These are phyloP conservation scores for Jackrogersella multiformis DNA, from an alignment of 495 filamentous ascomycete species.

Conservation along the genomic window DNA sequence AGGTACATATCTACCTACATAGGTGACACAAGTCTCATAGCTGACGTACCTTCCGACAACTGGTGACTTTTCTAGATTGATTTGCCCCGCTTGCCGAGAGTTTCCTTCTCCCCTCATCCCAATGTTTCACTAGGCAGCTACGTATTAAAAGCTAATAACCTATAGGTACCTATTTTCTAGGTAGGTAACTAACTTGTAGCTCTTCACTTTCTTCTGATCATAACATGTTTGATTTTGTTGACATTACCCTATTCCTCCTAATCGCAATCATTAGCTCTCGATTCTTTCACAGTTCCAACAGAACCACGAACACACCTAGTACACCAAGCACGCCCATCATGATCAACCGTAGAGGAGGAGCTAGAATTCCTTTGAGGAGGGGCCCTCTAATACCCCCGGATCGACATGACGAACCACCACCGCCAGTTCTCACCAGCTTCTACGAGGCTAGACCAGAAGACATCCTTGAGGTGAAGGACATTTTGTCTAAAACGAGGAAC, in stretches of 20 bases:
- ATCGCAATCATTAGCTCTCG: neutral
- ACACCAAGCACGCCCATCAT: conserved; percentile 15
- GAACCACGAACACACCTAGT: neutral
- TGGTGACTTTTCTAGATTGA: neutral
- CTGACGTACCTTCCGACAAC: neutral
- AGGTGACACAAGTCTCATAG: neutral
- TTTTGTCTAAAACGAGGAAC: conserved; percentile 49
- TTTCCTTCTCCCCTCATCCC: too few species aligned
- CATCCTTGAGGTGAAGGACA: conserved; percentile 56
- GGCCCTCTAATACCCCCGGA: conserved; percentile 7
- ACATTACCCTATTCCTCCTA: conserved; percentile 10
- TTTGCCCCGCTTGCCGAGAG: too few species aligned
- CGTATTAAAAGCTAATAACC: too few species aligned
- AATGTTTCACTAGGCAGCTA: too few species aligned
- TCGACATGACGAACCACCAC: conserved; percentile 5
- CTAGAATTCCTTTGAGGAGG: conserved; percentile 26
- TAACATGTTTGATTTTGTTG: conserved; percentile 16
- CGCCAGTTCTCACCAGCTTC: conserved; percentile 10
- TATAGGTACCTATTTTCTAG: too few species aligned
- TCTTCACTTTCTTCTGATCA: neutral
- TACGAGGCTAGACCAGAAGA: conserved; percentile 53
- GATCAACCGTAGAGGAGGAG: conserved; percentile 34
- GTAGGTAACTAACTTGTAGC: neutral
- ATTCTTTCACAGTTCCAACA: neutral
- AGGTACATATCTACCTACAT: too few species aligned